Evolutionary conservation across 2,329 filamentous ascomycete species (phyloP).

Genomic region (Furcasterigmium sp.): DNA sequence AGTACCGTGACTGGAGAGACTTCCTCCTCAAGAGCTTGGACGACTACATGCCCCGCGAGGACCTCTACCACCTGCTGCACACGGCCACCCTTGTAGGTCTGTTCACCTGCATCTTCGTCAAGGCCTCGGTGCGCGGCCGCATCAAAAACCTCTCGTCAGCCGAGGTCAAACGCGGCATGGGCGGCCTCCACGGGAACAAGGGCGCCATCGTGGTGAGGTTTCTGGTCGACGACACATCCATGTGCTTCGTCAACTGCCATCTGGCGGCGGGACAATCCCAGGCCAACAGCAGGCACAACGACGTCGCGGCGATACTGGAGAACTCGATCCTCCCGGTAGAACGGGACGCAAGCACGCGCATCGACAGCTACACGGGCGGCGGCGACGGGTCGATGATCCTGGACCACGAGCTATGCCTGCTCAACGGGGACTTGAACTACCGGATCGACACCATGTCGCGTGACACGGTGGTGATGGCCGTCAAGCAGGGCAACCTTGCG

Average conservation of each 20-base stretch:
- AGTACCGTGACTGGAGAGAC: constrained; percentile 95
- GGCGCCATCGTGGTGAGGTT: constrained; percentile 91
- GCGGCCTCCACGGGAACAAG: constrained; percentile 93
- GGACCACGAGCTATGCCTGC: constrained; percentile 93
- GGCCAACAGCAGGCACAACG: constrained; percentile 86
- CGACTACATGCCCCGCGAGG: constrained; percentile 71
- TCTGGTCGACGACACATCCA: constrained; percentile 83
- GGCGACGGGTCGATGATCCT: constrained; percentile 92
- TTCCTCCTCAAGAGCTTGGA: constrained; percentile 79
- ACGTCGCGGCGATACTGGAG: constrained; percentile 86
- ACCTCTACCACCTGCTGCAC: constrained; percentile 81
- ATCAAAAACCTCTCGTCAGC: constrained; percentile 73
- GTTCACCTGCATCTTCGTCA: constrained; percentile 95
- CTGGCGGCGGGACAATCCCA: constrained; percentile 89
- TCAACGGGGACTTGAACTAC: constrained; percentile 97
- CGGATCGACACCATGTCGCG: constrained; percentile 96
- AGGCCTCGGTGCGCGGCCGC: constrained; percentile 67
- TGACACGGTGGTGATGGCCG: constrained; percentile 82
- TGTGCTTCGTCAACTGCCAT: constrained; percentile 98
- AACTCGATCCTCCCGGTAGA: constrained; percentile 68
- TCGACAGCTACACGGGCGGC: constrained; percentile 82
- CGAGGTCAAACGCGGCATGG: constrained; percentile 94
- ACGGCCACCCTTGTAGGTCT: constrained; percentile 87
- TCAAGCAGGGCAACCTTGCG: constrained; percentile 72
- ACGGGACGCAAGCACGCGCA: constrained; percentile 58